Conservation (phyloP, 495 filamentous ascomycete genomes). For the Darksidea phi region DNA sequence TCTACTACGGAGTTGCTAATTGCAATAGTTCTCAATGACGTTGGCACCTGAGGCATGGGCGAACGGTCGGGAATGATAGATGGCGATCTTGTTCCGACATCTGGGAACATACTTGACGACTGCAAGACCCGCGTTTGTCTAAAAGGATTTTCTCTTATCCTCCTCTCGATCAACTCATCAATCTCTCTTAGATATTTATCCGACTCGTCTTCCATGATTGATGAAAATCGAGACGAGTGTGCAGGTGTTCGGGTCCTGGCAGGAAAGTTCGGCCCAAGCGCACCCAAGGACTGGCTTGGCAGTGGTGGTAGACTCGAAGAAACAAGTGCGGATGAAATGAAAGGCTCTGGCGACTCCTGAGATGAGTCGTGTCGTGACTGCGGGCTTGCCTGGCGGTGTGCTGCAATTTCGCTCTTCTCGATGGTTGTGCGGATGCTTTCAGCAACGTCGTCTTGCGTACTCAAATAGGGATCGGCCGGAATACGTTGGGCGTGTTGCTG, state of each 20-base stretch:
- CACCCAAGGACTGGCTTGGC: conserved; percentile 11
- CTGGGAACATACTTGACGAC: background rate
- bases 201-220: conserved; percentile 3
- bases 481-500: conserved; percentile 23
- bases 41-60: conserved; percentile 5
- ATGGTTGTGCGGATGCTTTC: conserved; percentile 6
- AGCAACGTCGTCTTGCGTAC: background rate
- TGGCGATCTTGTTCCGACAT: conserved; percentile 17
- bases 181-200: background rate
- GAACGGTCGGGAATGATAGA: conserved; percentile 26
- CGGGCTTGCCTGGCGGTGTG: background rate
- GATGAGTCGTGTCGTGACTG: conserved; percentile 11
- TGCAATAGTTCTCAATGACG: conserved; percentile 5
- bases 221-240: background rate
- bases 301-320: background rate
- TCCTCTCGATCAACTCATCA: background rate
- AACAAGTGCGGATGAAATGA: background rate
- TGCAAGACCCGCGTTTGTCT: background rate
- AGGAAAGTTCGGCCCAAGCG: background rate
- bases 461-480: background rate
- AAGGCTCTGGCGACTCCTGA: conserved; percentile 8
- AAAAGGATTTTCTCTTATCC: background rate
- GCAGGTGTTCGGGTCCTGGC: background rate
- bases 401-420: background rate
- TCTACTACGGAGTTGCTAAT: background rate